Percentiles rank a stretch among this genome's conserved stretches.
phyloP scores from a whole-genome alignment of 2,329 filamentous ascomycete genomes.

The Dryadomyces quercus-mongolicae region DNA sequence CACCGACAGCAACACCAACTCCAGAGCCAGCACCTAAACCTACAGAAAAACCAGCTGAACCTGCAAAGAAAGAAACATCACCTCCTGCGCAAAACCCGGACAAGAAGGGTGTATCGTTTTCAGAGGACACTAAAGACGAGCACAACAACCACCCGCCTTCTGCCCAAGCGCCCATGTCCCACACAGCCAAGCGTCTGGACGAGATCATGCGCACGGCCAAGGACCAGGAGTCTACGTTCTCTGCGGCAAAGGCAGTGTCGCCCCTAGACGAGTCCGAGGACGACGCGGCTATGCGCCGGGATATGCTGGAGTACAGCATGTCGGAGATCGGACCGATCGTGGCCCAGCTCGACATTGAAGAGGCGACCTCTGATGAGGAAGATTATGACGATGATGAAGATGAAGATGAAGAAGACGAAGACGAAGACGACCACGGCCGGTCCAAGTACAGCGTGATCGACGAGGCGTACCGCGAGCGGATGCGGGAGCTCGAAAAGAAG shows the following conservation, averaged over 20 bases:
- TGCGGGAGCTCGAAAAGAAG: conserved; percentile 74
- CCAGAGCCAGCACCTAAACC: neutral
- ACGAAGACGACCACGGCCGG: conserved; percentile 65
- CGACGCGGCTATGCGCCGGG: conserved; percentile 65
- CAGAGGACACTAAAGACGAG: conserved; percentile 43
- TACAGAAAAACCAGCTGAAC: neutral
- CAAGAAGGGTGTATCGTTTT: conserved; percentile 52
- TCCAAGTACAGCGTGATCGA: conserved; percentile 55
- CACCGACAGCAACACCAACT: neutral
- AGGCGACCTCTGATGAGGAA: conserved; percentile 46
- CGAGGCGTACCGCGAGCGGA: conserved; percentile 65
- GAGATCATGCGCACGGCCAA: conserved; percentile 44
- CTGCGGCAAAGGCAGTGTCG: conserved; percentile 40
- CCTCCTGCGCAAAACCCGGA: neutral
- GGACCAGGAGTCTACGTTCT: conserved; percentile 36
- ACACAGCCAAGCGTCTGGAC: conserved; percentile 36
- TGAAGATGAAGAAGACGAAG: conserved; percentile 37
- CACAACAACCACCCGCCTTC: conserved; percentile 17
- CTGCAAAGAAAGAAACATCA: conserved; percentile 31
- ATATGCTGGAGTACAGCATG: conserved; percentile 86
- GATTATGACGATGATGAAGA: conserved; percentile 35
- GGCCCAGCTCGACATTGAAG: conserved; percentile 77
- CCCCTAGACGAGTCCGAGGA: conserved; percentile 67
- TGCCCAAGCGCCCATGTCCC: conserved; percentile 13
- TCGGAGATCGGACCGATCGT: conserved; percentile 85